Conservation (phyloP, 345 rosid species). For the Lepidium aucheri region DNA sequence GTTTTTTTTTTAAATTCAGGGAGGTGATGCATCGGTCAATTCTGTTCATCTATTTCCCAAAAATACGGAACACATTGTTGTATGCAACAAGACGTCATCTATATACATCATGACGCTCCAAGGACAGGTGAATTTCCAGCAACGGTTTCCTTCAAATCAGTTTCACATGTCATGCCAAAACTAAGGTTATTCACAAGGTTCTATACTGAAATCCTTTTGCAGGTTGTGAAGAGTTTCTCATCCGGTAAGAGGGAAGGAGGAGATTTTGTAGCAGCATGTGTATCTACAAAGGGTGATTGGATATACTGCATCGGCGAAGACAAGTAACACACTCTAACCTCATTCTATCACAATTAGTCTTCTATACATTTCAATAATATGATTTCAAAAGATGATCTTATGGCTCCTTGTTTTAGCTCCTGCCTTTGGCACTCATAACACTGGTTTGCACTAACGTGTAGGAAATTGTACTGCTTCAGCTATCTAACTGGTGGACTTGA, state of each 20-base stretch:
- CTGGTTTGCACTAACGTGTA: constrained; percentile 26
- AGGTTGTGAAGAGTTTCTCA: constrained; percentile 98
- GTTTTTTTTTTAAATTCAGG: constrained; percentile 36
- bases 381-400: not conserved
- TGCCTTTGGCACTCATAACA: not conserved
- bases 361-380: not conserved
- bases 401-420: not conserved
- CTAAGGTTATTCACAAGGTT: constrained; percentile 10
- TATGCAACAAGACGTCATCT: constrained; percentile 90
- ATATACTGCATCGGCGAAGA: constrained; percentile 95
- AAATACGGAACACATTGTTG: constrained; percentile 79
- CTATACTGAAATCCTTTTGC: constrained; percentile 16
- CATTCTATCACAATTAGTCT: not conserved
- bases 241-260: constrained; percentile 98
- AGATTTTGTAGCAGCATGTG: constrained; percentile 84
- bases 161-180: not conserved
- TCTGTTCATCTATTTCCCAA: constrained; percentile 89
- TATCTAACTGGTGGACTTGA: constrained; percentile 86
- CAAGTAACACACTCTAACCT: constrained; percentile 28
- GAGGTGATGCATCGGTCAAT: constrained; percentile 98
- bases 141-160: not conserved
- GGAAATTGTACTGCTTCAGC: constrained; percentile 94
- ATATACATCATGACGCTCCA: constrained; percentile 93
- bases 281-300: constrained; percentile 98
- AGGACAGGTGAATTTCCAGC: constrained; percentile 64